Base-by-base conservation (phyloP, 1,139 yeast species). In the Blastobotrys aristatus region DNA sequence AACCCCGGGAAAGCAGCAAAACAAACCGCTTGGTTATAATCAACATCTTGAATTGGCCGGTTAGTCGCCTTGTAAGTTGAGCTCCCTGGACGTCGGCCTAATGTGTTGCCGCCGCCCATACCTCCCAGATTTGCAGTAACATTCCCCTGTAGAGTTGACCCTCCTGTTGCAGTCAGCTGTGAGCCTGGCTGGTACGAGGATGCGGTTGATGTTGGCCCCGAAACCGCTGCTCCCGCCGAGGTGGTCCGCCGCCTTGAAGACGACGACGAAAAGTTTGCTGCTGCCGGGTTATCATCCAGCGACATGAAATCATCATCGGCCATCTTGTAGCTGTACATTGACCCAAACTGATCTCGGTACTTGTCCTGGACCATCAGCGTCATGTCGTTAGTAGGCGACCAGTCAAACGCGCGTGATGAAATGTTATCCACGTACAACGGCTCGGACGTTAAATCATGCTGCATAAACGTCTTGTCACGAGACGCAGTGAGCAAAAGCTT, bases 341-440 rank as follows among this genome's bases (percentile, higher is more conserved):
- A 38, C 3, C 50, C 50, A 40, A 47, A 47, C 29, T 47, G 50
- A 17, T 47, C 47, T 6, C 50, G 47, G 27, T 47, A 42, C 37
- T 48, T 48, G 31, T 48, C 50, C 33, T 48, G 50, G 4, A 48
- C 46, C 14, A 80, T 73, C 55, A 80, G 76, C 2, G 77, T 59
- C 36, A 84, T 59, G 44, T 76, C 76, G 38, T 77, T 74, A 27
- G 67, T 60, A 2, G 69, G 76, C 50, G 83, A 63, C 82, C 95
- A 86, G 0, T 80, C 71, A 33, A 77, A 60, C 0, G 86, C 72
- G 1, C 73, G 72, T 2, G 75, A 65, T 4, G 79, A 71, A 43
- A 86, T 61, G 42, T 76, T 75, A 43, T 80, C 81, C 6, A 79
- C 65, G 1, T 82, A 79, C 22, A 72, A 65, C 1, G 76, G 68